Conservation (phyloP, 345 rosid species). For the Rhodomyrtus tomentosa region DNA sequence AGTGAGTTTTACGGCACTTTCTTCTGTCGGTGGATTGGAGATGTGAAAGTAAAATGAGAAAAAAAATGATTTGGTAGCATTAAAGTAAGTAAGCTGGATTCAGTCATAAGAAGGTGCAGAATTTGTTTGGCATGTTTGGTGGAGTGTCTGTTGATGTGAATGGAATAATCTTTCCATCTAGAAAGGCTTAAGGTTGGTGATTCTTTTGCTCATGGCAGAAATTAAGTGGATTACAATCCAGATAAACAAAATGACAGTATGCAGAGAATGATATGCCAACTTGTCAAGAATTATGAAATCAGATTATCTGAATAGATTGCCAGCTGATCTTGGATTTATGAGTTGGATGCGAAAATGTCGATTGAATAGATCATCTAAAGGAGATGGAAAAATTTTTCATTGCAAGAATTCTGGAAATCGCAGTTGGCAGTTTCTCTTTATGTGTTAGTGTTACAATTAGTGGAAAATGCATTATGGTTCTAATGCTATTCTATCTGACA, state of each 20-base stretch:
- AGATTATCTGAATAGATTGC: not conserved
- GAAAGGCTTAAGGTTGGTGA: not conserved
- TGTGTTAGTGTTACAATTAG: not conserved
- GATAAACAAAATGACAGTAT: not conserved
- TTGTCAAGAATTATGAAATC: not conserved
- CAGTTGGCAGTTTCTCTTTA: not conserved
- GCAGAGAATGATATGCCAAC: not conserved
- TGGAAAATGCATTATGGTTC: not conserved
- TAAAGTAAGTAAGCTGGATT: not conserved
- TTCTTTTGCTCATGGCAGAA: not conserved
- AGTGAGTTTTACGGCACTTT: not conserved
- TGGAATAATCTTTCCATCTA: not conserved
- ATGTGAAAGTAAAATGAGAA: not conserved
- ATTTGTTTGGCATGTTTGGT: not conserved
- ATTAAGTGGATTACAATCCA: not conserved
- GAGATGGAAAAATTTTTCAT: not conserved
- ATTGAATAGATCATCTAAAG: not conserved
- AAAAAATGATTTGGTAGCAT: not conserved
- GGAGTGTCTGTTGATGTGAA: not conserved
- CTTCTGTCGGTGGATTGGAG: not conserved
- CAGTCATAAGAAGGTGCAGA: not conserved
- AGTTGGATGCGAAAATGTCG: not conserved
- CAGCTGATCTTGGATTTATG: not conserved
- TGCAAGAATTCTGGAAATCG: not conserved
- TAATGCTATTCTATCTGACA: not conserved